Base-by-base conservation (phyloP, 1,284 basidiomycete genomes). In the Exsudoporus floridanus region DNA sequence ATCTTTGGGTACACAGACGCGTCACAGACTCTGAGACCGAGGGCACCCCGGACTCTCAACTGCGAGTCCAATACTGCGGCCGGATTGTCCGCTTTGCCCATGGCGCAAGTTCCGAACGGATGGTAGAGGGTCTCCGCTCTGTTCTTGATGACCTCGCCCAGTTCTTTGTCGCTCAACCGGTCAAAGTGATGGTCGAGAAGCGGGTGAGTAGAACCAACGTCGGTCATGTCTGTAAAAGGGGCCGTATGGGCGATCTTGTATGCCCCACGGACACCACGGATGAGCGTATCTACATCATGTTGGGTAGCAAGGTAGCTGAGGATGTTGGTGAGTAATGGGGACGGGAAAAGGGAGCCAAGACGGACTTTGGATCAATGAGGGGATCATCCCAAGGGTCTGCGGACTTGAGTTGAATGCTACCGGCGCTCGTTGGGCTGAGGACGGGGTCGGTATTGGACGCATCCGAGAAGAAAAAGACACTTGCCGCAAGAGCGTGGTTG, bases 41-140 rank as follows among this genome's bases (percentile, higher is more conserved):
- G 51, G 1, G 73, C 61, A 1, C 82, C 81, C 52, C 80, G 75
- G 18, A 85, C 80, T 14, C 67, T 60, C 48, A 84, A 63, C 56
- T 75, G 62, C 8, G 75, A 61, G 52, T 84, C 80, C 9, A 83
- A 72, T 0, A 83, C 81, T 2, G 77, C 78, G 0, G 45, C 25
- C 38, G 67, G 66, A 33, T 65, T 45, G 31, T 54, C 64, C 40
- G 63, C 69, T 7, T 61, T 63, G 16, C 72, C 78, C 81, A 87
- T 86, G 33, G 80, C 73, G 58, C 83, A 84, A 1, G 80, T 83
- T 40, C 77, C 75, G 19, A 78, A 65, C 0, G 82, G 82, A 59
- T 84, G 82, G 59, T 78, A 84, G 34, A 88, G 63, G 7, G 84
- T 86, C 59, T 84, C 78, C 3, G 78, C 66, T 16, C 81, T 73